Evolutionary conservation across 169 alveolate genomes (phyloP).

Genomic region (Cryptosporidium tyzzeri): DNA sequence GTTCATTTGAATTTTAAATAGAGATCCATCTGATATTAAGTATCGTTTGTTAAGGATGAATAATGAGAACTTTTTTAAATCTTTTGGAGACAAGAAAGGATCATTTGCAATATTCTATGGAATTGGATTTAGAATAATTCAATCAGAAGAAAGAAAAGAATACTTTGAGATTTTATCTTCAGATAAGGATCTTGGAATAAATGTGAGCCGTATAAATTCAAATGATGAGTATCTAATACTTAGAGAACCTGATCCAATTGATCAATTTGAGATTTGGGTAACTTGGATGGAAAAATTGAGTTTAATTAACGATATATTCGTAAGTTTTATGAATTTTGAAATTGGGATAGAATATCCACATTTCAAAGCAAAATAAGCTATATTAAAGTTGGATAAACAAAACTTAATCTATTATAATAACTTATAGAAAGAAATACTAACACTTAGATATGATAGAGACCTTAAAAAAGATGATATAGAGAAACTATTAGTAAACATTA

Average conservation of each 20-base stretch:
- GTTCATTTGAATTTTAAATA: neutral
- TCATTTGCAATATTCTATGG: slow-evolving; percentile 53
- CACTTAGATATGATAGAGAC: slow-evolving; percentile 14
- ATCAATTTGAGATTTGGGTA: slow-evolving; percentile 41
- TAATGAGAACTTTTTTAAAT: slow-evolving; percentile 43
- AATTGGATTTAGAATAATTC: slow-evolving; percentile 37
- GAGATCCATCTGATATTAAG: slow-evolving; percentile 73
- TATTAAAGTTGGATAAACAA: neutral
- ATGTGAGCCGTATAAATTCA: slow-evolving; percentile 1
- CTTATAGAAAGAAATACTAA: slow-evolving; percentile 11
- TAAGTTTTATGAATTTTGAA: slow-evolving; percentile 16
- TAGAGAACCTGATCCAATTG: slow-evolving; percentile 71
- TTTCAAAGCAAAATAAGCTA: neutral
- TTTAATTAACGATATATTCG: slow-evolving; percentile 27
- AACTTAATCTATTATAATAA: too few relatives aligned
- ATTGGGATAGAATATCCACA: neutral
- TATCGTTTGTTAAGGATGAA: slow-evolving; percentile 60
- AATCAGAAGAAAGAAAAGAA: slow-evolving; percentile 20
- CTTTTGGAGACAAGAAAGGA: slow-evolving; percentile 51
- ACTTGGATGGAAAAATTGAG: slow-evolving; percentile 33
- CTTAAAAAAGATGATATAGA: slow-evolving; percentile 12
- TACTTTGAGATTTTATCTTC: slow-evolving; percentile 43
- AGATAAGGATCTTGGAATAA: slow-evolving; percentile 16
- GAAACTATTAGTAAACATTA: slow-evolving; percentile 19
- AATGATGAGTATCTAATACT: slow-evolving; percentile 2